These are phyloP conservation scores for Cryptococcus floricola DNA, from an alignment of 1,284 basidiomycete species.

Conservation along the genomic window DNA sequence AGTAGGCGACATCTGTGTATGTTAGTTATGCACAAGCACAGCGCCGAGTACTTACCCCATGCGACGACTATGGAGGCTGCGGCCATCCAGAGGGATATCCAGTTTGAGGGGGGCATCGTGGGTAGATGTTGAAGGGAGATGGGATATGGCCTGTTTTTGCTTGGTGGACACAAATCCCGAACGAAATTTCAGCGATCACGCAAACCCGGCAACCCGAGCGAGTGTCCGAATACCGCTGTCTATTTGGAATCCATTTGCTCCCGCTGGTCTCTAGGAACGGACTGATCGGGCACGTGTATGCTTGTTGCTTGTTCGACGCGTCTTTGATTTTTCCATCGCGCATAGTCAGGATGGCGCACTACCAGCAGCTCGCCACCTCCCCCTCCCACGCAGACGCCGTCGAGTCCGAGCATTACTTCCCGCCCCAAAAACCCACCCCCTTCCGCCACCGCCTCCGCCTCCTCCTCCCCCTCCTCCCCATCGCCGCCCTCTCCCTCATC, in stretches of 20 bases:
- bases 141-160: neutral
- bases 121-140: neutral
- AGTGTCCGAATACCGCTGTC: neutral
- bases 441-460: neutral
- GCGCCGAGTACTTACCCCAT: constrained; percentile 35
- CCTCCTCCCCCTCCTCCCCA: neutral
- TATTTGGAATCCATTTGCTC: neutral
- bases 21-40: neutral
- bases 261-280: neutral
- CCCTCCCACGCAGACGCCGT: neutral
- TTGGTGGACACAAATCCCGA: neutral
- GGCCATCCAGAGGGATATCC: constrained; percentile 68
- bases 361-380: neutral
- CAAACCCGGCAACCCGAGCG: neutral
- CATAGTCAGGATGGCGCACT: neutral
- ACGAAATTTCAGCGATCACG: neutral
- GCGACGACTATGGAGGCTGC: constrained; percentile 55
- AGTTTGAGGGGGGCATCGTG: constrained; percentile 49
- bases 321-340: too few species aligned
- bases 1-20: constrained; percentile 61
- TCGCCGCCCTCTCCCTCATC: neutral
- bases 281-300: too few species aligned
- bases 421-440: neutral
- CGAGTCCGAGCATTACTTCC: neutral
- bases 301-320: too few species aligned